These are phyloP conservation scores for Yamadazyma membranifaciens DNA, from an alignment of 1,139 yeast species.

Conservation along the genomic window DNA sequence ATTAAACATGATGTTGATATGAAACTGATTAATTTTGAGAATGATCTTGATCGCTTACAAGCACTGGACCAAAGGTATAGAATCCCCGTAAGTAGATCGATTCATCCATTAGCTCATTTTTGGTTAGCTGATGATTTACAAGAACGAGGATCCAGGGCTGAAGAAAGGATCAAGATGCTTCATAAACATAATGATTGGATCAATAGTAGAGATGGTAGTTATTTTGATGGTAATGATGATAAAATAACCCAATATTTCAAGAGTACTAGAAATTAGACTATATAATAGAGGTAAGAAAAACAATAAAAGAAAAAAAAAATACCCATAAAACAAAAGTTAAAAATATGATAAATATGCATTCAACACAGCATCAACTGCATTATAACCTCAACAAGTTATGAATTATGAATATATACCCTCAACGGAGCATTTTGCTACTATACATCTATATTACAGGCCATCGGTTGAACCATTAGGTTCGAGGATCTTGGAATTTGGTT, in stretches of 20 bases:
- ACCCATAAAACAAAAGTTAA: constrained; percentile 1
- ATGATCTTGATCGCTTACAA: constrained; percentile 17
- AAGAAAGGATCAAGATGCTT: constrained; percentile 43
- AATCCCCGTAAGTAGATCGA: constrained; percentile 48
- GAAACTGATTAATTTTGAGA: constrained; percentile 19
- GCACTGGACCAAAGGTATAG: constrained; percentile 19
- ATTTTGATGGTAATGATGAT: constrained; percentile 46
- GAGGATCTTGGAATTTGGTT: background rate
- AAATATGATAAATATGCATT: constrained; percentile 1
- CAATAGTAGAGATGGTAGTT: constrained; percentile 38
- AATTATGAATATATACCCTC: constrained; percentile 6
- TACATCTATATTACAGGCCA: background rate
- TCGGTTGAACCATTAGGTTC: background rate
- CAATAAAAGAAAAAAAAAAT: constrained; percentile 1
- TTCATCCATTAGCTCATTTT: constrained; percentile 68
- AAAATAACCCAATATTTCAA: constrained; percentile 48
- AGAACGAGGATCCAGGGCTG: constrained; percentile 54
- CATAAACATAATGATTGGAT: constrained; percentile 49
- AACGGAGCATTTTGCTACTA: constrained; percentile 3
- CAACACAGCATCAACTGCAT: constrained; percentile 6
- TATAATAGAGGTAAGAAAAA: background rate
- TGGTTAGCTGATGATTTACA: constrained; percentile 60
- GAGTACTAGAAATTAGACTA: constrained; percentile 34
- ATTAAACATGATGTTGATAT: constrained; percentile 27
- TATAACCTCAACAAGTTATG: constrained; percentile 5